Conservation (phyloP, 73 alveolate species). For the Stentor roeselii region DNA sequence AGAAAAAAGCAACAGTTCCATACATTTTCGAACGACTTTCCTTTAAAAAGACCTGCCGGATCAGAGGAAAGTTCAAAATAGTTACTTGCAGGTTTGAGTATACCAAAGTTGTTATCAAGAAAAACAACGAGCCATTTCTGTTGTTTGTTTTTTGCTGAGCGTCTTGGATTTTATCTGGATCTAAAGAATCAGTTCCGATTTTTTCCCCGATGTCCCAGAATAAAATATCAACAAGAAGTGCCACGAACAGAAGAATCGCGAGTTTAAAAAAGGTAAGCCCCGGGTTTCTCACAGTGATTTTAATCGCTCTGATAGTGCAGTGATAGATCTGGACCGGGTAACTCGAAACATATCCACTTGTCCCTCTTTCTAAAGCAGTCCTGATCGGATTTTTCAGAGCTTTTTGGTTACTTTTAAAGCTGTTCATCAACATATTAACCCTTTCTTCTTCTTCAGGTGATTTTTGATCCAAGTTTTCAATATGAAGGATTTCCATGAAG, state of each 20-base stretch:
- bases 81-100: not conserved
- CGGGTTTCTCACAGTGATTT: not conserved
- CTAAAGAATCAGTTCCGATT: too few species aligned
- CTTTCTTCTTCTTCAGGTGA: not conserved
- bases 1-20: constrained; percentile 16
- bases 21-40: not conserved
- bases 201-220: not conserved
- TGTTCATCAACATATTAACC: not conserved
- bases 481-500: constrained; percentile 34
- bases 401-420: not conserved
- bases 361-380: not conserved
- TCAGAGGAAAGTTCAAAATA: not conserved
- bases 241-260: not conserved
- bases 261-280: not conserved
- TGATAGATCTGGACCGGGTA: not conserved
- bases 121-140: not conserved
- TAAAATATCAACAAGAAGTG: not conserved
- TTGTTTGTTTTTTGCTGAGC: not conserved
- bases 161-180: not conserved
- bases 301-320: not conserved
- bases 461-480: not conserved
- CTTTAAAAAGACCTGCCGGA: not conserved
- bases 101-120: not conserved
- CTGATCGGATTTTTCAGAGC: not conserved
- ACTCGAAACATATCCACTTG: not conserved